Base-by-base conservation (phyloP, 371 early-diverging fungal species). In the Mycotypha africana region DNA sequence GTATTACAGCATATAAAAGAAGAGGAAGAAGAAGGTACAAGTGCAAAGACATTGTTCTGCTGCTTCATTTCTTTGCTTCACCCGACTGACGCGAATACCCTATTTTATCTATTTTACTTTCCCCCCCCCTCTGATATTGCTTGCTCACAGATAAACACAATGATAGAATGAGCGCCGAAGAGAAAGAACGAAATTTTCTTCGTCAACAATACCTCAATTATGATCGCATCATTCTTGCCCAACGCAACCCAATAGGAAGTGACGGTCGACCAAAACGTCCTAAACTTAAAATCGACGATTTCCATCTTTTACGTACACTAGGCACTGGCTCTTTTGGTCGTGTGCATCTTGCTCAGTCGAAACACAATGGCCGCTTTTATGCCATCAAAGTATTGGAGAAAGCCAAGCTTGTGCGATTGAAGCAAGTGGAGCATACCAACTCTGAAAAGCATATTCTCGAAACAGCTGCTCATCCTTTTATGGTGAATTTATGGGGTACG, bases 281-380 rank as follows among this genome's bases (percentile, higher is more conserved):
- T 41, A 82, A 84, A 42, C 72, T 86, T 24, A 75, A 74, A 48
- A 58, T 89, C 34, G 68, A 74, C 16, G 85, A 88, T 47, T 89
- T 87, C 43, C 74, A 78, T 44, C 67, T 89, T 42, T 70, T 79
- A 42, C 79, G 89, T 21, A 91, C 91, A 23, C 53, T 99, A 23
- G 99, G 99, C 3, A 96, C 97, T 0, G 99, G 99, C 12, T 95
- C 98, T 2, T 99, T 99, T 80, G 99, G 99, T 21, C 92, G 20
- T 93, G 97, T 38, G 86, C 95, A 26, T 93, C 93, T 78, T 91
- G 93, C 12, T 67, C 95, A 33, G 92, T 96, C 88, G 36, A 78
- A 81, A 49, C 84, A 76, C 47, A 75, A 70, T 46, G 41, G 74
- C 45, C 74, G 84, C 45, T 95, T 76, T 74, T 94, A 87, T 66